Conservation (phyloP, 2,329 filamentous ascomycete genomes). For the Aspergillus piperis region DNA sequence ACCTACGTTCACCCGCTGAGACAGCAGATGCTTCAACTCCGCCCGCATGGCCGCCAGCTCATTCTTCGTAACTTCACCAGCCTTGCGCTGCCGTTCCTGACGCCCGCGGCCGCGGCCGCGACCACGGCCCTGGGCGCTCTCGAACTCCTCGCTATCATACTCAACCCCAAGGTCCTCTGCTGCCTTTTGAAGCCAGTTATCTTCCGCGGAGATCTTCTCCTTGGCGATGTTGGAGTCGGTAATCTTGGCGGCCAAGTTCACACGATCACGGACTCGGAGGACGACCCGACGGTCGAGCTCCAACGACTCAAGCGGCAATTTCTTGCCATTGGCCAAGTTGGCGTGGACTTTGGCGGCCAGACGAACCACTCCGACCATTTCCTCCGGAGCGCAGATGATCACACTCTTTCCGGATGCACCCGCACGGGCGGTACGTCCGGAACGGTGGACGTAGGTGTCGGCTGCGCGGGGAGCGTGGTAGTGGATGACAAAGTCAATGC, state of each 20-base stretch:
- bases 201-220: conserved; percentile 79
- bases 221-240: conserved; percentile 82
- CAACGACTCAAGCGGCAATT: conserved; percentile 69
- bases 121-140: conserved; percentile 53
- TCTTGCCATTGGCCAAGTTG: conserved; percentile 54
- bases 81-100: conserved; percentile 73
- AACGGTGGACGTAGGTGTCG: conserved; percentile 93
- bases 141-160: conserved; percentile 86
- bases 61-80: conserved; percentile 66
- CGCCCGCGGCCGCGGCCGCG: conserved; percentile 71
- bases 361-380: conserved; percentile 79
- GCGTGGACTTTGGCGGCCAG: conserved; percentile 87
- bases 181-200: conserved; percentile 78
- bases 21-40: conserved; percentile 71
- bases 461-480: conserved; percentile 92
- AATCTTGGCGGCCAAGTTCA: conserved; percentile 81
- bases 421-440: conserved; percentile 88
- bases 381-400: conserved; percentile 85
- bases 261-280: conserved; percentile 71
- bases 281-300: conserved; percentile 82
- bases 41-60: conserved; percentile 71
- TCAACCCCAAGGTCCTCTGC: conserved; percentile 93
- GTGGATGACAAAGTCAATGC: conserved; percentile 86
- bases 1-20: conserved; percentile 77
- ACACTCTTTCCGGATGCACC: conserved; percentile 76